Conservation (phyloP, 352 stramenopile species). For the Phytophthora hybrid region DNA sequence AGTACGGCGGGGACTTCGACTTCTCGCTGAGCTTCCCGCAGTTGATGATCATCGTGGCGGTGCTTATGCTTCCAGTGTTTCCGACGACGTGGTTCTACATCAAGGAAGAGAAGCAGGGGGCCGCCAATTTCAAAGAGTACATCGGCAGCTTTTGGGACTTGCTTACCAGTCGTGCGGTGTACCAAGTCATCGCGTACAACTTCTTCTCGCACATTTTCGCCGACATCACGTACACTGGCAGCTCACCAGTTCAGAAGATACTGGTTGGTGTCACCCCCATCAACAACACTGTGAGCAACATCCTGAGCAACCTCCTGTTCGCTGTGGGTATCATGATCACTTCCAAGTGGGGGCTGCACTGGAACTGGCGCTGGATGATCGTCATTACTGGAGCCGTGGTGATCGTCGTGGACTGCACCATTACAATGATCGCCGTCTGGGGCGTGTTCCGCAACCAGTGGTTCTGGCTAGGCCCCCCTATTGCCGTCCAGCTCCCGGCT, state of each 20-base stretch:
- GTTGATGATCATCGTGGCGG: constrained; percentile 44
- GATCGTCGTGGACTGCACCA: constrained; percentile 36
- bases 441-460: constrained; percentile 48
- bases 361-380: constrained; percentile 51
- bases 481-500: constrained; percentile 41
- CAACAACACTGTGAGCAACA: constrained; percentile 39
- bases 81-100: constrained; percentile 50
- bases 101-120: constrained; percentile 45
- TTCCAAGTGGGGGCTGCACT: constrained; percentile 46
- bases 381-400: constrained; percentile 35
- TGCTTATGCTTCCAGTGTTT: constrained; percentile 28
- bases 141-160: constrained; percentile 40
- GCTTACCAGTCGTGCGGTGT: constrained; percentile 45
- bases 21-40: constrained; percentile 46
- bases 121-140: constrained; percentile 39
- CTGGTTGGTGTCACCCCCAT: constrained; percentile 44
- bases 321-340: constrained; percentile 36
- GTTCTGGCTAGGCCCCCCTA: constrained; percentile 40
- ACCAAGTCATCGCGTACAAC: constrained; percentile 52
- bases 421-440: constrained; percentile 41
- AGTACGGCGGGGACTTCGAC: constrained; percentile 56
- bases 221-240: constrained; percentile 39
- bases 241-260: constrained; percentile 33
- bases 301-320: constrained; percentile 43
- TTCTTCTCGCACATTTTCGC: constrained; percentile 50